Evolutionary conservation across 2,329 filamentous ascomycete genomes (phyloP).

Genomic region (Talaromyces sp.): DNA sequence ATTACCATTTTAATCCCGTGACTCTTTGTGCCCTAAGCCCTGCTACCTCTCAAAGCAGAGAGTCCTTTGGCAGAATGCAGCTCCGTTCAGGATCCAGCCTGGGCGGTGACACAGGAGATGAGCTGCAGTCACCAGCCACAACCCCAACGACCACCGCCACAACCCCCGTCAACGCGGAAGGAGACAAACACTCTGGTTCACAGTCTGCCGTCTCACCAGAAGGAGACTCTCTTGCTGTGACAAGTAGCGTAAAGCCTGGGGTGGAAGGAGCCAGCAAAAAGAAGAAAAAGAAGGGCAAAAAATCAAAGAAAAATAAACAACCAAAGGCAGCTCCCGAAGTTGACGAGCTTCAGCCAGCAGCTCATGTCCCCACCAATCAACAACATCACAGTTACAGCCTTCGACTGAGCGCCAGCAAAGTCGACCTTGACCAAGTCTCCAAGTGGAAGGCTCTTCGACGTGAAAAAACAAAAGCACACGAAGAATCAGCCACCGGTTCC

Average conservation of each 20-base stretch:
- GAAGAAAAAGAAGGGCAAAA: slow-evolving; percentile 5
- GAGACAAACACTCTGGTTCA: not conserved
- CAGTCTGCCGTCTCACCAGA: not conserved
- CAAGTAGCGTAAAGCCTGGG: not conserved
- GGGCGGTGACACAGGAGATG: not conserved
- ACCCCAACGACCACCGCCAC: slow-evolving; percentile 8
- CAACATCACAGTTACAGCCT: slow-evolving; percentile 10
- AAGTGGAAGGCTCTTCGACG: slow-evolving; percentile 29
- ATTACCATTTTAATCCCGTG: not conserved
- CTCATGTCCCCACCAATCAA: slow-evolving; percentile 7
- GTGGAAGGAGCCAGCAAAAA: not conserved
- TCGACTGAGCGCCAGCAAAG: slow-evolving; percentile 25
- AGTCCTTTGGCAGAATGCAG: not conserved
- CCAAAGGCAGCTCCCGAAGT: not conserved
- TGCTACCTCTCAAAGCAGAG: not conserved
- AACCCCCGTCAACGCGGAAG: not conserved
- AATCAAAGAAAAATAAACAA: not conserved
- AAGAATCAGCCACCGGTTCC: not conserved
- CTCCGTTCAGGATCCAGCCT: not conserved
- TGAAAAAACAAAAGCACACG: slow-evolving; percentile 19
- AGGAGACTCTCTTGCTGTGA: not conserved
- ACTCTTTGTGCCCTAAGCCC: slow-evolving; percentile 11
- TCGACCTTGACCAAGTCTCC: slow-evolving; percentile 24
- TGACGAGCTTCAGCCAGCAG: slow-evolving; percentile 1
- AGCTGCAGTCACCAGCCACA: slow-evolving; percentile 8